These are phyloP conservation scores for Silene coronaria DNA, from an alignment of 179 eudicot species.

Conservation along the genomic window DNA sequence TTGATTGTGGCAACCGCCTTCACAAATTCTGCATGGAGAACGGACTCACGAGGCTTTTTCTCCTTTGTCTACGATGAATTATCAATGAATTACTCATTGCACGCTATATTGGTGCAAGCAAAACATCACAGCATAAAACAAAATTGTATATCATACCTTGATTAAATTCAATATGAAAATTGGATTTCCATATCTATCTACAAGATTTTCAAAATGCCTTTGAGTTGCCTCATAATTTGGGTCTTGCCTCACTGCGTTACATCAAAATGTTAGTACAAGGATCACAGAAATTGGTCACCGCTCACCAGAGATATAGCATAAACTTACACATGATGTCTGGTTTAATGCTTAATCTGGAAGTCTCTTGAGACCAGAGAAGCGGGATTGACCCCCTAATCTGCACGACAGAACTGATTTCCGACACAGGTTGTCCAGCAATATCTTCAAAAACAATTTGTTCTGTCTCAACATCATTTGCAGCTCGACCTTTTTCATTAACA, in stretches of 20 bases:
- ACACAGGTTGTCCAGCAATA: constrained; percentile 40
- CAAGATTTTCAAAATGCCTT: constrained; percentile 86
- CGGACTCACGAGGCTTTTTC: constrained; percentile 89
- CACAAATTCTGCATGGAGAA: constrained; percentile 85
- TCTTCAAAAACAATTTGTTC: constrained; percentile 92
- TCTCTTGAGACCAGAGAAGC: constrained; percentile 95
- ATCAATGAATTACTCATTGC: constrained; percentile 1
- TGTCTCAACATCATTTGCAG: constrained; percentile 98
- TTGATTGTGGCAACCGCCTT: constrained; percentile 76
- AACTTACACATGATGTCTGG: constrained; percentile 84
- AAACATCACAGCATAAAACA: not conserved
- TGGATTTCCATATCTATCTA: constrained; percentile 88
- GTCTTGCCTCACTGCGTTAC: constrained; percentile 55
- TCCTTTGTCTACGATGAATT: constrained; percentile 57
- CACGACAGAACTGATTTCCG: constrained; percentile 74
- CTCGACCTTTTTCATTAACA: constrained; percentile 89
- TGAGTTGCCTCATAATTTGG: constrained; percentile 65
- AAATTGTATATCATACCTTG: constrained; percentile 44
- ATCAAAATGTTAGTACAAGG: constrained; percentile 21
- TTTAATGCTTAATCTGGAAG: constrained; percentile 77
- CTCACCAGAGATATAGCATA: not conserved
- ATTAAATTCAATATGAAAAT: constrained; percentile 78
- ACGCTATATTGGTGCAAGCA: not conserved
- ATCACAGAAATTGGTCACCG: constrained; percentile 19
- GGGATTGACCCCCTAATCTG: constrained; percentile 96